Evolutionary conservation across 345 rosid species (phyloP).

Genomic region (Boechera divaricarpa): DNA sequence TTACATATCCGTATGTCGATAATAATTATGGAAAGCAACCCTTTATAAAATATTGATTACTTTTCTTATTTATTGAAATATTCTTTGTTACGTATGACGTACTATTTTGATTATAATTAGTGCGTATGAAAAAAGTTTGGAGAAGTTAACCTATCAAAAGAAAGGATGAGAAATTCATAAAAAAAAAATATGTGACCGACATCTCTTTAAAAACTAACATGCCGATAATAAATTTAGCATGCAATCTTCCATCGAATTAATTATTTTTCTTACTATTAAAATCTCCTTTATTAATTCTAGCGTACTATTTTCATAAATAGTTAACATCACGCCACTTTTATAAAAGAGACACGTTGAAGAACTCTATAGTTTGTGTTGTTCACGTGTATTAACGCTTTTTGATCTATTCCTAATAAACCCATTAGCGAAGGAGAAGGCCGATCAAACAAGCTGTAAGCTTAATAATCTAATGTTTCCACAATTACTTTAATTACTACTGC

Average conservation of each 20-base stretch:
- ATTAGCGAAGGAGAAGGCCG: slow-evolving; percentile 15
- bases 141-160: not conserved
- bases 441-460: slow-evolving; percentile 31
- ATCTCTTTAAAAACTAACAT: not conserved
- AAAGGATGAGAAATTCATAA: not conserved
- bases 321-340: slow-evolving; percentile 17
- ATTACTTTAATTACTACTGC: slow-evolving; percentile 9
- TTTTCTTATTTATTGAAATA: not conserved
- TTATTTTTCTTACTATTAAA: not conserved
- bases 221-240: not conserved
- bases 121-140: not conserved
- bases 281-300: not conserved
- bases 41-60: not conserved
- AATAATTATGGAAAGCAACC: slow-evolving; percentile 27
- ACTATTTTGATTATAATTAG: not conserved
- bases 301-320: slow-evolving; percentile 12
- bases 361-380: slow-evolving; percentile 34
- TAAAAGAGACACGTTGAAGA: slow-evolving; percentile 39
- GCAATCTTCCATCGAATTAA: not conserved
- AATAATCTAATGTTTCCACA: not conserved
- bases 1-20: slow-evolving; percentile 26
- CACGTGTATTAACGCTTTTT: slow-evolving; percentile 46
- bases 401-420: slow-evolving; percentile 19
- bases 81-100: not conserved
- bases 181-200: not conserved